Evolutionary conservation across 805 yeast species (phyloP).

Genomic region (Candida awuae): DNA sequence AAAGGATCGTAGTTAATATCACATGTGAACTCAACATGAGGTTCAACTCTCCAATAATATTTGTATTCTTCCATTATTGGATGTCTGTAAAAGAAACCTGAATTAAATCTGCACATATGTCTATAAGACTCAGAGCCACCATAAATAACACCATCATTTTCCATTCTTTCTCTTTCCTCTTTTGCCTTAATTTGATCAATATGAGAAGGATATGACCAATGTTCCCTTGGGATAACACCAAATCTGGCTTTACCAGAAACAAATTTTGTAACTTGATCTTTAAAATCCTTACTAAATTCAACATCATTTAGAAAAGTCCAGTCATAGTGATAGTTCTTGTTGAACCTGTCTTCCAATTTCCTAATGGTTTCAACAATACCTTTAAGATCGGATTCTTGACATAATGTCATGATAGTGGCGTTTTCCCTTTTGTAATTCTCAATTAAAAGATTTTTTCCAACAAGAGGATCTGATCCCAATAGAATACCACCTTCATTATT

Average conservation of each 20-base stretch:
- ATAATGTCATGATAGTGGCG: slow-evolving; percentile 56
- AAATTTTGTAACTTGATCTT: slow-evolving; percentile 39
- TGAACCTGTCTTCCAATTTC: slow-evolving; percentile 73
- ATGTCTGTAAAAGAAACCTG: slow-evolving; percentile 52
- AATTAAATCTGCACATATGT: slow-evolving; percentile 41
- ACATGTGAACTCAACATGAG: slow-evolving; percentile 54
- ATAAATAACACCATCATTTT: slow-evolving; percentile 31
- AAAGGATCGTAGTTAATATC: slow-evolving; percentile 59
- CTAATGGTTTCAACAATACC: slow-evolving; percentile 56
- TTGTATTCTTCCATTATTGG: slow-evolving; percentile 49
- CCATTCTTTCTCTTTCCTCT: slow-evolving; percentile 50
- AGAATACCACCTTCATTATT: not conserved
- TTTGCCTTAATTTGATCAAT: slow-evolving; percentile 71
- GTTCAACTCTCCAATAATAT: slow-evolving; percentile 75
- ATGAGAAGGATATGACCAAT: slow-evolving; percentile 82
- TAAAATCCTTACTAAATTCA: slow-evolving; percentile 66
- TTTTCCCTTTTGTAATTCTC: slow-evolving; percentile 26
- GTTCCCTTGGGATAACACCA: slow-evolving; percentile 66
- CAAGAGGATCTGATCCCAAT: slow-evolving; percentile 5
- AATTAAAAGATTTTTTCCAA: slow-evolving; percentile 7
- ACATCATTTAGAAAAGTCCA: slow-evolving; percentile 90
- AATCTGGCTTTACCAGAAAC: slow-evolving; percentile 64
- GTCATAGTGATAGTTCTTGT: slow-evolving; percentile 67
- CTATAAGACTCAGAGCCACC: slow-evolving; percentile 35
- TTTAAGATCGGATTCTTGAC: slow-evolving; percentile 58